These are phyloP conservation scores for Starmera dryadoides DNA, from an alignment of 805 yeast genomes.

Conservation along the genomic window DNA sequence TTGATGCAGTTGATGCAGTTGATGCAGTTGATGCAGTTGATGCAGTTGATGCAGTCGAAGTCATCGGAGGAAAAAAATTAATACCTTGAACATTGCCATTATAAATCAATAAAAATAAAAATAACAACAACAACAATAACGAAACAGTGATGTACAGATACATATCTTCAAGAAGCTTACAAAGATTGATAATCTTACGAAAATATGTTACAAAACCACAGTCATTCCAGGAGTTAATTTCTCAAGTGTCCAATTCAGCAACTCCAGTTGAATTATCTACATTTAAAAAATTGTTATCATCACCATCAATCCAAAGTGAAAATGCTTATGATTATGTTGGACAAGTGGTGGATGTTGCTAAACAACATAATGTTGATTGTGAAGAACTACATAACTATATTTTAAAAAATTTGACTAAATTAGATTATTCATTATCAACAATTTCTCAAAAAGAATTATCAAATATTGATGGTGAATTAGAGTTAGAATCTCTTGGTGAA, in stretches of 20 bases:
- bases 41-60: too few relatives aligned
- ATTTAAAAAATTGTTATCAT: too few relatives aligned
- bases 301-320: neutral
- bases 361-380: neutral
- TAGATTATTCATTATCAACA: constrained; percentile 22
- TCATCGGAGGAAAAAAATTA: too few relatives aligned
- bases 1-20: too few relatives aligned
- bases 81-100: too few relatives aligned
- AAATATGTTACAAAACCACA: too few relatives aligned
- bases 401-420: constrained; percentile 19
- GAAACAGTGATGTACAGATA: too few relatives aligned
- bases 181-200: too few relatives aligned
- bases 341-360: neutral
- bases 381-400: constrained; percentile 17
- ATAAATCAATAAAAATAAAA: too few relatives aligned
- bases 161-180: too few relatives aligned
- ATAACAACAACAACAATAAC: too few relatives aligned
- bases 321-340: neutral
- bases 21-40: too few relatives aligned
- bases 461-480: constrained; percentile 12
- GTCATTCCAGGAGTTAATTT: neutral
- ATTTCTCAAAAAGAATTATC: constrained; percentile 16
- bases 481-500: constrained; percentile 15
- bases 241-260: neutral
- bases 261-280: neutral